Percentiles rank a stretch among this genome's conserved stretches.
These are phyloP conservation scores for Sphagnurus paluster DNA, from an alignment of 1,284 basidiomycete genomes.

Conservation along the genomic window DNA sequence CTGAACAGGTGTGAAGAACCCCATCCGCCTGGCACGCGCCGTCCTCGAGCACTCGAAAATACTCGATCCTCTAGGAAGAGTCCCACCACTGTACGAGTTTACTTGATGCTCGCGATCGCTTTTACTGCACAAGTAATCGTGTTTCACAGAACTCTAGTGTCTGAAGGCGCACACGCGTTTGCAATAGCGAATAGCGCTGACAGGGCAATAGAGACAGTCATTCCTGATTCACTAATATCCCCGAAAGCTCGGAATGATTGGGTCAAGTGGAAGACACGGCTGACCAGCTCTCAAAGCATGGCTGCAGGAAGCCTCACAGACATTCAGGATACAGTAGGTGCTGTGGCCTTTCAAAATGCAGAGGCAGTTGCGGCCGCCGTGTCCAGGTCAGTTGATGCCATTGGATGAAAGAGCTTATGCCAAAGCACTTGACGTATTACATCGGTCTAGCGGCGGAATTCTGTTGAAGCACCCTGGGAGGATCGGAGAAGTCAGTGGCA, in stretches of 20 bases:
- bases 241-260: conserved; percentile 53
- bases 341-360: conserved; percentile 49
- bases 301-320: conserved; percentile 23
- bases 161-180: conserved; percentile 53
- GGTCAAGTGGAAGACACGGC: conserved; percentile 55
- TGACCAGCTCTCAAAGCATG: too few relatives aligned
- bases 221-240: conserved; percentile 46
- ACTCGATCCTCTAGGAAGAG: conserved; percentile 56
- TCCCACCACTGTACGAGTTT: conserved; percentile 60
- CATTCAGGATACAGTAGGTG: conserved; percentile 77
- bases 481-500: conserved; percentile 75
- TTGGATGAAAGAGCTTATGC: conserved; percentile 2
- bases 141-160: conserved; percentile 31
- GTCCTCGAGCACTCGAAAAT: conserved; percentile 53
- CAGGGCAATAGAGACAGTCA: conserved; percentile 33
- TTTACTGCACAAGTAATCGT: conserved; percentile 1
- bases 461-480: conserved; percentile 70
- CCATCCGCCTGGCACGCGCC: conserved; percentile 55
- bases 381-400: conserved; percentile 53
- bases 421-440: background rate
- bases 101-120: background rate
- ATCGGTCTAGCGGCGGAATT: conserved; percentile 59
- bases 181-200: conserved; percentile 29
- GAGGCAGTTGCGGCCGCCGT: conserved; percentile 65
- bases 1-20: conserved; percentile 60